Evolutionary conservation across 2,329 filamentous ascomycete species (phyloP).

Genomic region (Hypomyces perniciosus): DNA sequence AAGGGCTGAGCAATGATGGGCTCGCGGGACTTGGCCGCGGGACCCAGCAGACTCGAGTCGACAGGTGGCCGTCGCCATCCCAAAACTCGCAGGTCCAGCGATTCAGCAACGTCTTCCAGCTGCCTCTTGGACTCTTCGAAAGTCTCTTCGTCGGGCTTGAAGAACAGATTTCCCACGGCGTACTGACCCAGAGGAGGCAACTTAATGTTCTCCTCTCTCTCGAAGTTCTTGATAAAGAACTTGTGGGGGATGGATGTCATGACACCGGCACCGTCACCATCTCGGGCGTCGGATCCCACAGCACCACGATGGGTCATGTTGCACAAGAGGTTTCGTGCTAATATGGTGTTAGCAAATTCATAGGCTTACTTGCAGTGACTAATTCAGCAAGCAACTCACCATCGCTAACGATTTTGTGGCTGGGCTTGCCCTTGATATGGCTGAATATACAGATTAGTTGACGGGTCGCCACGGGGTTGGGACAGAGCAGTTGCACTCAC

Average conservation of each 20-base stretch:
- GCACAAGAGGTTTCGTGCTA: slow-evolving; percentile 88
- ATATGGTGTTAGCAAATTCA: slow-evolving; percentile 6
- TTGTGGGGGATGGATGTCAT: slow-evolving; percentile 99
- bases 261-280: slow-evolving; percentile 96
- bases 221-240: slow-evolving; percentile 99
- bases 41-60: slow-evolving; percentile 87
- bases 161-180: slow-evolving; percentile 95
- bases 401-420: slow-evolving; percentile 99
- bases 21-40: slow-evolving; percentile 88
- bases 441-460: slow-evolving; percentile 39
- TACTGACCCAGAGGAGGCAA: slow-evolving; percentile 88
- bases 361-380: neutral
- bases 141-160: slow-evolving; percentile 91
- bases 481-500: slow-evolving; percentile 45
- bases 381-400: slow-evolving; percentile 50
- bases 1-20: slow-evolving; percentile 94
- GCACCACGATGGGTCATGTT: slow-evolving; percentile 99
- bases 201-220: slow-evolving; percentile 79
- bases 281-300: slow-evolving; percentile 93
- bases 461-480: neutral
- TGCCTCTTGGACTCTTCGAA: slow-evolving; percentile 84
- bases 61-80: slow-evolving; percentile 95
- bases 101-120: slow-evolving; percentile 90
- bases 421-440: slow-evolving; percentile 94
- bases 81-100: slow-evolving; percentile 79